Base-by-base conservation (phyloP, 495 filamentous ascomycete species). In the Glarea lozoyensis region DNA sequence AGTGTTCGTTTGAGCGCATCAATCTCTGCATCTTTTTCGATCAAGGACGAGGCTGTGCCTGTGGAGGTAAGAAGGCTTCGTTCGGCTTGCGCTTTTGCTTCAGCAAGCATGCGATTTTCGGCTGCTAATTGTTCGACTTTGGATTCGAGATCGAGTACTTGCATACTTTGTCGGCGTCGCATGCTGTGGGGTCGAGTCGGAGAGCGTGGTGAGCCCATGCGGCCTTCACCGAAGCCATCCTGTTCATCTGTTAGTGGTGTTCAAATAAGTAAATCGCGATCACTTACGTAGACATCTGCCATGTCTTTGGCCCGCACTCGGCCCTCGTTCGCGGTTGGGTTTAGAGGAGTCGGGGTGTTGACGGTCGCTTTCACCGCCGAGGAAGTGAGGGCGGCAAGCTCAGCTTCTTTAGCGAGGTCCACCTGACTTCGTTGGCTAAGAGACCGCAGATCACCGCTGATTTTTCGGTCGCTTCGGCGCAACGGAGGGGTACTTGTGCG, bases 211-310 rank as follows among this genome's bases (percentile, higher is more conserved):
- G 87, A 93, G 55, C 72, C 70, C 52, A 80, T 85, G 57, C 78
- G 87, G 64, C 84, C 86, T 62, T 94, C 89, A 62, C 93, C 92
- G 71, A 78, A 94, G 64, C 85, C 90, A 77, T 95, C 88, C 88
- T 94, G 63, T 42, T 45, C 15, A 12, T 2, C 42, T 7, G 36
- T 46, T 18, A 45, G 39, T n/a, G n/a, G n/a, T 36, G 40, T 10
- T 17, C 33, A 34, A 15, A 19, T 42, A 23, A 31, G 40, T 24
- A 16, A 23, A 37, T 29, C 37, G 7, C 13, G 17, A 40, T 47
- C 3, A 36, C 88, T 80, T 79, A 95, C 88, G 67, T 84, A 94
- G 68, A 93, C 84, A 73, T 94, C 85, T 57, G 84, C 72, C 88
- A 94, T 94, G 67, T 80, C 84, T 65, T 75, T 80, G 59, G 81